Evolutionary conservation across 192 early-diverging fungal species (phyloP), one percentile per base, ranked within the genome.

Genomic region (Coemansia sp.): DNA sequence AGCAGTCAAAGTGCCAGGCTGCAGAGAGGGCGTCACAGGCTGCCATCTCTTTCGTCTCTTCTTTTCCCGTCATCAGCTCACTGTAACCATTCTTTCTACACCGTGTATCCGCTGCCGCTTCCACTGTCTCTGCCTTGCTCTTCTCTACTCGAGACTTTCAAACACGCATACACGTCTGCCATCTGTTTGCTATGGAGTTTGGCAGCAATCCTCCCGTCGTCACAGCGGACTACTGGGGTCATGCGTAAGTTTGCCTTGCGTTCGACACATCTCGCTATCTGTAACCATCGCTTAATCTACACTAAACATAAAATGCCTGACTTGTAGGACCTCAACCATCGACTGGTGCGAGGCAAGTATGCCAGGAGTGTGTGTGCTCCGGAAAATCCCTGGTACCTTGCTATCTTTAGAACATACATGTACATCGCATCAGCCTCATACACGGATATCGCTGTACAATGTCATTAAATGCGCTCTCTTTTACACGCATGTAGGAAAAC

Each of bases 401-500:
- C 44, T 46, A 46, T 46, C 16, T 17, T 46, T 19, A 46, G 44
- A 5, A 33, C 53, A 57, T 57, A 57, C 54, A 57, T 57, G 54
- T 34, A 57, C 54, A 57, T 34, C 54, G 16, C 16, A 35, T 27
- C 19, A 24, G 19, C 27, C 50, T 51, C 19, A 51, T 51, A 51
- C 50, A 17, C 17, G 54, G 54, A 34, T 57, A 13, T 17, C 13
- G 46, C 19, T 48, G 46, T 19, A 1, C 2, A 27, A 4, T 48
- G 19, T 21, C 19, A 48, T 48, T 48, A 48, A 48, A 19, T 19
- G 21, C 10, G 8, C 40, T 48, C n/a, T 24, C n/a, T 21, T 19
- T 48, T 48, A 21, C 19, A 8, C n/a, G 5, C 46, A 8, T 60
- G 53, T 68, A 87, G 86, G 88, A 91, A 80, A 91, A 92, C 84